Evolutionary conservation across 2,329 filamentous ascomycete species (phyloP), one percentile per base, ranked within the genome.

Genomic region (Aciculosporium take): DNA sequence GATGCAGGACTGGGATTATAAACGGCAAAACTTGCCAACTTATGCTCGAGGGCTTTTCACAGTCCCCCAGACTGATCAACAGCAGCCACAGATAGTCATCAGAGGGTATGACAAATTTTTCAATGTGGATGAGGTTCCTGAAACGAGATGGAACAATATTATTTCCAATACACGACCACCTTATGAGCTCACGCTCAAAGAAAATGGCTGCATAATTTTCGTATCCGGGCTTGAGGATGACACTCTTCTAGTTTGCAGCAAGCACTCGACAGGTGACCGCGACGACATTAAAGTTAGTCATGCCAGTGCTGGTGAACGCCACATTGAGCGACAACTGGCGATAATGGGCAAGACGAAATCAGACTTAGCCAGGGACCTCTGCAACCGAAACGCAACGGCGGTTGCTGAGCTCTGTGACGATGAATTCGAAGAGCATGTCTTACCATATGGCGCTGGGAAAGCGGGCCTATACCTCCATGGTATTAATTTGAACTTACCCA

Each of bases 141-240:
- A 82, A 49, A 98, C 91, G 3, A 73, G 79, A 52, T 98, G 91
- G 91, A 60, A 67, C 13, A 84, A 81, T 54, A 85, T 98, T 45
- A 69, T 81, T 55, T 62, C 63, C 23, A 72, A 82, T 42, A 96
- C 91, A 1, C 67, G 76, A 48, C 87, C 86, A 0, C 91, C 91
- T 0, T 98, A 96, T 53, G 91, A 98, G 63, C 67, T 98, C 42
- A 96, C 87, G 44, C 76, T 96, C 40, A 98, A 98, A 65, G 91
- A 98, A 63, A 98, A 98, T 54, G 91, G 91, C n/a, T 98, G 91
- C 61, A 98, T 98, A 61, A 95, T 98, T 51, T 98, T 98, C 66
- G 79, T 98, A 34, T 81, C 87, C 13, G 91, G 88, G 12, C 69
- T 98, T 18, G 84, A 93, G 53, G 88, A 95, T 53, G 88, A 77